A percentile compares a stretch with the other conserved stretches of the same genome.
Conservation (phyloP, 2,329 filamentous ascomycete genomes). For the Fusarium sp. region DNA sequence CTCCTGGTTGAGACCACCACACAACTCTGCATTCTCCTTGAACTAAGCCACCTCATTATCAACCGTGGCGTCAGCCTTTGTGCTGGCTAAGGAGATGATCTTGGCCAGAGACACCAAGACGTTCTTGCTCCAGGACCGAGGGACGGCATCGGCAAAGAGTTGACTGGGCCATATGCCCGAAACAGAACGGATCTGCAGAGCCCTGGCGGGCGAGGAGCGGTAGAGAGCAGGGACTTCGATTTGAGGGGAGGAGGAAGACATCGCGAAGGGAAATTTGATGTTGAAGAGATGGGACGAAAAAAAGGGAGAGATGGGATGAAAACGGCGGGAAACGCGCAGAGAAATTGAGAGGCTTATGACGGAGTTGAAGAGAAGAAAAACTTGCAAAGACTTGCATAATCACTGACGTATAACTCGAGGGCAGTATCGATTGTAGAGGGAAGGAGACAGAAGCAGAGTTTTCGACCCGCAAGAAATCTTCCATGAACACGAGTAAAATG, state of each 20-base stretch:
- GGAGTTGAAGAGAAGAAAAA: neutral
- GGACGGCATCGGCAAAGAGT: neutral
- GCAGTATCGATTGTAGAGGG: neutral
- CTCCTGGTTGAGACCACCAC: neutral
- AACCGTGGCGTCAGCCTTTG: neutral
- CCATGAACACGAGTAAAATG: neutral
- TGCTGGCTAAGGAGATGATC: neutral
- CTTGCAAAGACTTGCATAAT: neutral
- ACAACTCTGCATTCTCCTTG: neutral
- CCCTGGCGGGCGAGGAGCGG: neutral
- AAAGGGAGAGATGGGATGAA: neutral
- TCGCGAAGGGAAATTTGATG: neutral
- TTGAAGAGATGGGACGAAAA: neutral
- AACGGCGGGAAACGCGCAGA: neutral
- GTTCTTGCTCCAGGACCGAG: neutral
- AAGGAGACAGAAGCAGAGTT: neutral
- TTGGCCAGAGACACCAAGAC: neutral
- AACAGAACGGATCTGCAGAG: neutral
- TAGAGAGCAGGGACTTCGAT: neutral
- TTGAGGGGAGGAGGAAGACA: neutral
- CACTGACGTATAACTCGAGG: neutral
- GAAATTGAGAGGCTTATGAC: neutral
- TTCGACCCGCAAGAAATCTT: neutral
- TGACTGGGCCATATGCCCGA: neutral
- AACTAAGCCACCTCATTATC: neutral